phyloP scores from a whole-genome alignment of 495 filamentous ascomycete species.

The Jackrogersella multiformis region DNA sequence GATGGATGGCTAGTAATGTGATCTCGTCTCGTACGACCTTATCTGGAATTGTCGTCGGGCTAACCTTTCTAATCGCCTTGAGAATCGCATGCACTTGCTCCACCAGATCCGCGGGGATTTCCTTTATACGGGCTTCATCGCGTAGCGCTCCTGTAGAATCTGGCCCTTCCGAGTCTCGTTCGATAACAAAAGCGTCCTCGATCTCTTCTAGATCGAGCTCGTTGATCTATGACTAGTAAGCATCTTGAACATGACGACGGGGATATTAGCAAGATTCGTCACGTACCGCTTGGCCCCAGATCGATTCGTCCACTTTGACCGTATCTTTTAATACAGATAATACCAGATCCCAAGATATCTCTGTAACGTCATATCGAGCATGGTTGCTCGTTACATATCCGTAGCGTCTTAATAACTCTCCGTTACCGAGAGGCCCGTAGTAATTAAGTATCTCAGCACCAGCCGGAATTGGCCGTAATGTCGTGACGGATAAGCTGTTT shows the following conservation, averaged over 20 bases:
- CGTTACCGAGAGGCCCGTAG: slow-evolving; percentile 83
- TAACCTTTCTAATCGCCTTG: slow-evolving; percentile 54
- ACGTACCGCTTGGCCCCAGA: slow-evolving; percentile 58
- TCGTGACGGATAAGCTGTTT: slow-evolving; percentile 69
- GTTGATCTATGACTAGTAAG: slow-evolving; percentile 28
- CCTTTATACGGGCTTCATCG: slow-evolving; percentile 43
- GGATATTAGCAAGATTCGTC: slow-evolving; percentile 3
- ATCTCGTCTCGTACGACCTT: slow-evolving; percentile 52
- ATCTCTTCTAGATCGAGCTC: slow-evolving; percentile 49
- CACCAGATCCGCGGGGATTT: slow-evolving; percentile 50
- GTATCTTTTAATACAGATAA: slow-evolving; percentile 53
- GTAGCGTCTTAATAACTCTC: slow-evolving; percentile 86
- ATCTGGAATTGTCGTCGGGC: slow-evolving; percentile 48
- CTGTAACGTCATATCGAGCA: slow-evolving; percentile 80
- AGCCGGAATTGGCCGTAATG: slow-evolving; percentile 68
- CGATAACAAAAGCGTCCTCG: slow-evolving; percentile 57
- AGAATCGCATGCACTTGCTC: slow-evolving; percentile 53
- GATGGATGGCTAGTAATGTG: slow-evolving; percentile 50
- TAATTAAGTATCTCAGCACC: slow-evolving; percentile 92
- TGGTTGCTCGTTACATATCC: slow-evolving; percentile 87
- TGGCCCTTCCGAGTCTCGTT: slow-evolving; percentile 53
- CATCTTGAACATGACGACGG: not conserved
- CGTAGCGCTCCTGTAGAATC: slow-evolving; percentile 47
- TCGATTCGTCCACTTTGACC: slow-evolving; percentile 51
- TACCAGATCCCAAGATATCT: slow-evolving; percentile 70